Evolutionary conservation across 768 basidiomycete genomes (phyloP), one percentile per base, ranked within the genome.

Genomic region (Trametes sanguinea): DNA sequence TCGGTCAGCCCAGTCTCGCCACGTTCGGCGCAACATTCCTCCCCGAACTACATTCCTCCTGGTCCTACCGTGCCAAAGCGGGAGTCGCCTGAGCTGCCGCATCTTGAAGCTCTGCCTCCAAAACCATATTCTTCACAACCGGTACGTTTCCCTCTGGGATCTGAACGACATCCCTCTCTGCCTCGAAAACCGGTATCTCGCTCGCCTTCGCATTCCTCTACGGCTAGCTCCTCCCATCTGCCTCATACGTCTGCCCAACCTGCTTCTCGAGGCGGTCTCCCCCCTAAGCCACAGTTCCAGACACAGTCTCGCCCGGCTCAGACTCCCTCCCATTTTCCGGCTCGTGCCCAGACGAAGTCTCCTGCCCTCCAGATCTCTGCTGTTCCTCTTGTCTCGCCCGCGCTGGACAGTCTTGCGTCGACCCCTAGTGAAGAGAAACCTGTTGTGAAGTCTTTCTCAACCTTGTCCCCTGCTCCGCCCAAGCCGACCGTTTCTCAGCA

Each of bases 21-120:
- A 2, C 59, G 53, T 46, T 29, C 40, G 27, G 39, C 52, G 22
- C 56, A 57, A 27, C 54, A 30, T 22, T 60, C 57, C 11, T 64
- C 63, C 16, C 52, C 58, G 17, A 52, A 29, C 29, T 60, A 59
- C 45, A 37, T 30, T 22, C 27, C 56, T 46, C 3, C 44, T 48
- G 32, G 11, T 4, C 22, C 54, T 17, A n/a, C 30, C 4, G 43
- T 50, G 10, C 35, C 63, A 8, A 64, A 64, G 46, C 58, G 58
- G 30, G 63, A 64, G 44, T 64, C 63, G n/a, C 63, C 63, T 32
- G 63, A 64, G 32, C 43, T 64, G 2, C 63, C 57, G 2, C 63
- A 60, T 39, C 58, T 60, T 32, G 48, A 60, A 8, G 22, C 56
- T 13, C 10, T 64, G 16, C 58, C 57, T 30, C 33, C 53, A 30